These are phyloP conservation scores for Penicillium canescens DNA, from an alignment of 495 filamentous ascomycete species.

Conservation along the genomic window DNA sequence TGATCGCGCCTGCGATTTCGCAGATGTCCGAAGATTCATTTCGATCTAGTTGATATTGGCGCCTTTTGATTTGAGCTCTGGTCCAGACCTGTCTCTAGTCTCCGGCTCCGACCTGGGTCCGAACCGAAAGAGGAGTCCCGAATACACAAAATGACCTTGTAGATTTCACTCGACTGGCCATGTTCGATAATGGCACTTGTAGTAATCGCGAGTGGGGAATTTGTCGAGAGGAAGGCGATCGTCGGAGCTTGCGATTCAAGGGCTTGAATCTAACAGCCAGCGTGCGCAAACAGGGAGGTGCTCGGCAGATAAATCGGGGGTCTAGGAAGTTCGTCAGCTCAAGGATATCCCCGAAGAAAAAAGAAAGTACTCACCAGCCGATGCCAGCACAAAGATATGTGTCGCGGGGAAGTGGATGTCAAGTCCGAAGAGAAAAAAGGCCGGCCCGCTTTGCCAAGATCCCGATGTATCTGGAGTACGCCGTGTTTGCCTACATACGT, in stretches of 20 bases:
- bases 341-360: neutral
- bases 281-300: conserved; percentile 4
- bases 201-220: neutral
- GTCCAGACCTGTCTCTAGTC: conserved; percentile 16
- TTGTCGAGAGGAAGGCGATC: neutral
- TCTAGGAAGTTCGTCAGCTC: conserved; percentile 3
- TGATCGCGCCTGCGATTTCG: conserved; percentile 15
- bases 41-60: neutral
- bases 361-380: neutral
- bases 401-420: conserved; percentile 5
- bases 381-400: neutral
- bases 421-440: neutral
- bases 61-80: neutral
- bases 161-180: conserved; percentile 24
- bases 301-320: neutral
- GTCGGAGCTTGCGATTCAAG: neutral
- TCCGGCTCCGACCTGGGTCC: conserved; percentile 19
- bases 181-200: conserved; percentile 17
- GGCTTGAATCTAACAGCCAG: neutral
- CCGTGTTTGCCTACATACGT: neutral
- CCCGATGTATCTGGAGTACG: neutral
- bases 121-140: conserved; percentile 11
- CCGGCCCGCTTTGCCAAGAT: conserved; percentile 5
- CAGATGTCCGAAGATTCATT: conserved; percentile 24
- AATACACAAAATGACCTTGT: conserved; percentile 17